These are phyloP conservation scores for Naganishia liquefaciens DNA, from an alignment of 1,284 basidiomycete species.

Conservation along the genomic window DNA sequence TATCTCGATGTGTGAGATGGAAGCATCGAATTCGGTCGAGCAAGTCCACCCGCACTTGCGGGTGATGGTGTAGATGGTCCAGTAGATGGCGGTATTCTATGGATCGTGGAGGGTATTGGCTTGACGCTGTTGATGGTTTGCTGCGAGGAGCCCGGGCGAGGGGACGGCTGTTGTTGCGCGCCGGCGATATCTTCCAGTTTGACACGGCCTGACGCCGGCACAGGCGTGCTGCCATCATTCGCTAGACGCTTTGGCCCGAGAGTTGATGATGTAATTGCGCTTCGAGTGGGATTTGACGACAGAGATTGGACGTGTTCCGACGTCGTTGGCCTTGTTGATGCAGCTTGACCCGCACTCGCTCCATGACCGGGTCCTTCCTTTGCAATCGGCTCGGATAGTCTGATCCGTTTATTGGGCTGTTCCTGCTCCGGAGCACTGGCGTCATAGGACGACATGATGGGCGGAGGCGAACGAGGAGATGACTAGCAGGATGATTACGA, in stretches of 20 bases:
- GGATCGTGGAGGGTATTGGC: background rate
- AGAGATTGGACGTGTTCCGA: background rate
- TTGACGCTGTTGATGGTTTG: slow-evolving; percentile 12
- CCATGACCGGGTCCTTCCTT: background rate
- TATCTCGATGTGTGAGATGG: slow-evolving; percentile 17
- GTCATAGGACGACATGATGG: slow-evolving; percentile 12
- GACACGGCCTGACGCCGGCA: background rate
- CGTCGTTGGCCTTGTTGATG: background rate
- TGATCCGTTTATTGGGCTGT: slow-evolving; percentile 22
- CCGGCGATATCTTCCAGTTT: slow-evolving; percentile 23
- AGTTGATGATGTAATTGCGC: no score
- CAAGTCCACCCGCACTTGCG: background rate
- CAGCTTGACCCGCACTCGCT: background rate
- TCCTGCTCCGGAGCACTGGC: slow-evolving; percentile 6
- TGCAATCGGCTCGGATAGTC: slow-evolving; percentile 18
- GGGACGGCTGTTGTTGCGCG: slow-evolving; percentile 6
- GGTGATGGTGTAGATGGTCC: slow-evolving; percentile 14
- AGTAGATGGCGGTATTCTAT: background rate
- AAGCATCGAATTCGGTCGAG: slow-evolving; percentile 22
- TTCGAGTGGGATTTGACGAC: background rate
- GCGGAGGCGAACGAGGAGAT: background rate
- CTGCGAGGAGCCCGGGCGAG: background rate
- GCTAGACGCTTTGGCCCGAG: background rate
- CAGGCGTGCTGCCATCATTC: slow-evolving; percentile 2
- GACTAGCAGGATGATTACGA: background rate